Conservation (phyloP, 1,284 basidiomycete species). For the Austropuccinia psidii region DNA sequence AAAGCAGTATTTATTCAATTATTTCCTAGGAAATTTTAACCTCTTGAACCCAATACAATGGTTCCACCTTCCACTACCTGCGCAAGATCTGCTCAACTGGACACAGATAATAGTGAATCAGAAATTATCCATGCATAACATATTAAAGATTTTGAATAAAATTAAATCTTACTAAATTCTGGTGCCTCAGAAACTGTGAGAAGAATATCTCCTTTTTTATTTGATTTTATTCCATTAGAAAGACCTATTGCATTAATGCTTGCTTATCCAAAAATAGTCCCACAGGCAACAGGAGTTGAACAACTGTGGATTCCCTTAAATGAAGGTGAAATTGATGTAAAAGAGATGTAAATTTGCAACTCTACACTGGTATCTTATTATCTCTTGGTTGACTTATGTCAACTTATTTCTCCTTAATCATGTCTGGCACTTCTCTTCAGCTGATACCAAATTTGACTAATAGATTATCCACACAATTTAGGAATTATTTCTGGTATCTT, state of each 20-base stretch:
- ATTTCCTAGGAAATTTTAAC: too few species aligned
- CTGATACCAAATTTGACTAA: too few species aligned
- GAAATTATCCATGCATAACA: too few species aligned
- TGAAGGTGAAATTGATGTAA: not conserved
- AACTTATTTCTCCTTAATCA: not conserved
- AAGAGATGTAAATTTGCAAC: not conserved
- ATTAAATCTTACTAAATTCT: not conserved
- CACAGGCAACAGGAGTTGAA: not conserved
- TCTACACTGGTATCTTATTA: not conserved
- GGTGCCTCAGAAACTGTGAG: not conserved
- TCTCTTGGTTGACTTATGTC: not conserved
- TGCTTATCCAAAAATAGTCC: not conserved
- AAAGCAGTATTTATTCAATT: too few species aligned
- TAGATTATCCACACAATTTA: not conserved
- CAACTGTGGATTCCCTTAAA: not conserved
- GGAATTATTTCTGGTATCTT: not conserved
- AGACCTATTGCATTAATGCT: not conserved
- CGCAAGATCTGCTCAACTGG: too few species aligned
- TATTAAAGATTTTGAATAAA: too few species aligned
- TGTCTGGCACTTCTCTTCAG: too few species aligned
- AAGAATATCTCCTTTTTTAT: not conserved
- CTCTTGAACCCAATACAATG: too few species aligned
- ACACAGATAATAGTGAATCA: too few species aligned
- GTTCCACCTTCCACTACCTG: too few species aligned
- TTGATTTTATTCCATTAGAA: not conserved